These are phyloP conservation scores for Suhomyces sp. DNA, from an alignment of 805 yeast species.

Conservation along the genomic window DNA sequence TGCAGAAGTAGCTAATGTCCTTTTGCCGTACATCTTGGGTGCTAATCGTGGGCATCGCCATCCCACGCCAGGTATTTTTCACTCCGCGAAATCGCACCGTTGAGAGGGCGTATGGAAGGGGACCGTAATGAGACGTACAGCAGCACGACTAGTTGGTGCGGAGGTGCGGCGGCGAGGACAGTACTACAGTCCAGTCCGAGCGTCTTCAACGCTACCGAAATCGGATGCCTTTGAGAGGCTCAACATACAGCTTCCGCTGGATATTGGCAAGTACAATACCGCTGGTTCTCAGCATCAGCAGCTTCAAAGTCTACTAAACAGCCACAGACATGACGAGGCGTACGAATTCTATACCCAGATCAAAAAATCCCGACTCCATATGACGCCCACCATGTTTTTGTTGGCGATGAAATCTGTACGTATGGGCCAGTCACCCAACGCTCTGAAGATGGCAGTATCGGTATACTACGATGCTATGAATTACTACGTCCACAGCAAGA, in stretches of 20 bases:
- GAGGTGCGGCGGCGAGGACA: background rate
- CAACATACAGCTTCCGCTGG: background rate
- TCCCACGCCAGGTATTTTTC: background rate
- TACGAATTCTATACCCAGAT: slow-evolving; percentile 1
- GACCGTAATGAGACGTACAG: background rate
- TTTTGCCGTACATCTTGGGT: slow-evolving; percentile 3
- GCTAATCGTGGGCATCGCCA: background rate
- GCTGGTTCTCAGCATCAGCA: slow-evolving; percentile 3
- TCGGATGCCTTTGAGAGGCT: background rate
- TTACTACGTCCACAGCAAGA: slow-evolving; percentile 6
- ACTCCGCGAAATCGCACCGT: background rate
- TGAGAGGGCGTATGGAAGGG: too few relatives aligned
- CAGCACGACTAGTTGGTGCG: background rate
- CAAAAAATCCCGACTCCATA: background rate
- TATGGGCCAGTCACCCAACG: background rate
- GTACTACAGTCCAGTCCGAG: background rate
- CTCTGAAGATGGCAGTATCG: slow-evolving; percentile 7
- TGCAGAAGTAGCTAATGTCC: slow-evolving; percentile 27
- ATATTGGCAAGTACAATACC: background rate
- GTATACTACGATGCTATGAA: slow-evolving; percentile 7
- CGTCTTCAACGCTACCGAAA: background rate
- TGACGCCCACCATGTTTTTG: background rate
- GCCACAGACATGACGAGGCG: background rate
- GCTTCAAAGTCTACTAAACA: background rate
- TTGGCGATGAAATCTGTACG: slow-evolving; percentile 1